These are phyloP conservation scores for Xylariaceae sp. DNA, from an alignment of 2,329 filamentous ascomycete species.

Conservation along the genomic window DNA sequence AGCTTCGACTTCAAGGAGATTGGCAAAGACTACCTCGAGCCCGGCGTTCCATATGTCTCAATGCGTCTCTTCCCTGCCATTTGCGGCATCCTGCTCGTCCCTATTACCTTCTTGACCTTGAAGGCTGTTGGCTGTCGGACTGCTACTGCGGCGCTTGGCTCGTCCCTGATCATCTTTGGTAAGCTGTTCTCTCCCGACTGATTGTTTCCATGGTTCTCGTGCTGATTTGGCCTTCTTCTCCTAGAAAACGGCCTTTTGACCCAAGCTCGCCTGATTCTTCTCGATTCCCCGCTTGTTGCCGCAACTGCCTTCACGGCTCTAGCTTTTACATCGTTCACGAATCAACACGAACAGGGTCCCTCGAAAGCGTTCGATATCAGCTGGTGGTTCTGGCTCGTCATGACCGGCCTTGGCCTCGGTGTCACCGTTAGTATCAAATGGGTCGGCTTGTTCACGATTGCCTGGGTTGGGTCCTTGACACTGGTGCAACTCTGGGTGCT, in stretches of 20 bases:
- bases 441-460: slow-evolving; percentile 98
- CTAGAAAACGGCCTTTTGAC: slow-evolving; percentile 92
- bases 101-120: slow-evolving; percentile 89
- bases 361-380: slow-evolving; percentile 77
- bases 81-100: slow-evolving; percentile 80
- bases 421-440: slow-evolving; percentile 95
- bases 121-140: slow-evolving; percentile 88
- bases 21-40: slow-evolving; percentile 95
- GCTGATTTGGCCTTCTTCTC: slow-evolving; percentile 5
- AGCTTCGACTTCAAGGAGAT: slow-evolving; percentile 99
- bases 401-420: slow-evolving; percentile 81
- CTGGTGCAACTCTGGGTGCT: slow-evolving; percentile 91
- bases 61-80: slow-evolving; percentile 93
- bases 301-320: slow-evolving; percentile 90
- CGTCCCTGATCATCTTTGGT: slow-evolving; percentile 88
- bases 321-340: slow-evolving; percentile 87
- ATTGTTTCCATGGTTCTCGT: neutral
- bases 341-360: slow-evolving; percentile 92
- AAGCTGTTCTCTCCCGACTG: slow-evolving; percentile 33
- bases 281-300: slow-evolving; percentile 90
- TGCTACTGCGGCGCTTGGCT: slow-evolving; percentile 74
- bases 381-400: slow-evolving; percentile 97
- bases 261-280: slow-evolving; percentile 89
- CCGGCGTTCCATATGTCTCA: slow-evolving; percentile 90
- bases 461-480: slow-evolving; percentile 92